Base-by-base conservation (phyloP, 2,329 filamentous ascomycete species). In the Tolypocladium album region DNA sequence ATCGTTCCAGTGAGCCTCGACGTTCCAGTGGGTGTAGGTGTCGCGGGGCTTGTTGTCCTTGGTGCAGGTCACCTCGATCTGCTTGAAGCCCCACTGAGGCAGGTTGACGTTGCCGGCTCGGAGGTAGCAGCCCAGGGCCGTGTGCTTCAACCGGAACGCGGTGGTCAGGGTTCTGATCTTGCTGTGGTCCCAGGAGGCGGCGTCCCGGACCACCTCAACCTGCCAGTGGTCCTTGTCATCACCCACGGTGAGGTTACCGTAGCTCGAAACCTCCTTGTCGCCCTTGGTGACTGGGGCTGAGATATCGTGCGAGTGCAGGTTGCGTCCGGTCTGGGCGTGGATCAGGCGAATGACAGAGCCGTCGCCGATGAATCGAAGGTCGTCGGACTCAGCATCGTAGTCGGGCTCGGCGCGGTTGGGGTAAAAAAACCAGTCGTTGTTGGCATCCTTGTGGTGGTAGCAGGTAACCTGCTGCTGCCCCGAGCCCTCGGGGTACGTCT, bases 351-450 rank as follows among this genome's bases (percentile, higher is more conserved):
- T 84, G 61, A 84, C 78, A 68, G 89, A 84, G 63, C 88, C 87
- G 71, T 99, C 87, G 20, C 83, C 87, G 66, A 97, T 84, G 70
- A 88, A 96, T 63, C 90, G 80, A 42, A 88, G 85, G 61, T 86
- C 82, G 7, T 67, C 65, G n/a, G 78, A 85, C 61, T 90, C 86
- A 5, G 84, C 76, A 67, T 92, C 81, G 69, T 87, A 96, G 22
- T 89, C 87, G 31, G 82, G 76, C 61, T 96, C 84, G 59, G 81
- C 76, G 64, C 95, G 90, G 78, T 93, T 96, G 34, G 94, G 94
- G 74, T 97, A 97, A 76, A 99, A 92, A 78, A 95, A 96, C 94
- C 94, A 99, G 74, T 99, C 94, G 74, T 99, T 99, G 84, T 99
- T 99, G 73, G 93, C 83, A 79, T 99, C 94, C 75, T 99, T 99